A percentile compares a stretch with the other conserved stretches of the same genome.
These are phyloP conservation scores for Fusarium duplospermum DNA, from an alignment of 2,329 filamentous ascomycete species.

Conservation along the genomic window DNA sequence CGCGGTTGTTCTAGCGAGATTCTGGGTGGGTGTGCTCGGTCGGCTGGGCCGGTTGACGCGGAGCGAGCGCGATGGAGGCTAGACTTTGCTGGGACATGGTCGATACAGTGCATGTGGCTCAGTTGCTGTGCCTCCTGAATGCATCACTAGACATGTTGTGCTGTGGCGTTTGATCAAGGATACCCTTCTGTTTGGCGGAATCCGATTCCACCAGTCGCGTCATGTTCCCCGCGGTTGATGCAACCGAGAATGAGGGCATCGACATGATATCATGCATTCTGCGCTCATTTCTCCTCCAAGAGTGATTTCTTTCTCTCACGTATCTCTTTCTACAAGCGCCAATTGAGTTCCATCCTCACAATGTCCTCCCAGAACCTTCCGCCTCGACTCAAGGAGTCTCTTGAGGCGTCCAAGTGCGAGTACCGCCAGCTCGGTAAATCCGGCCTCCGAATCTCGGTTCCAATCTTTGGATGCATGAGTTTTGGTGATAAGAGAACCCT, in stretches of 20 bases:
- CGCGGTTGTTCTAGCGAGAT: background rate
- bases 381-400: conserved; percentile 18
- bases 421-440: conserved; percentile 31
- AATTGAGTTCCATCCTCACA: background rate
- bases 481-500: conserved; percentile 23
- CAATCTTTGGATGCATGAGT: conserved; percentile 30
- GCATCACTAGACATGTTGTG: background rate
- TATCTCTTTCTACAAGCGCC: background rate
- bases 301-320: background rate
- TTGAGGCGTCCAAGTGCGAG: conserved; percentile 29
- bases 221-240: background rate
- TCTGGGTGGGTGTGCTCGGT: background rate
- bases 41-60: background rate
- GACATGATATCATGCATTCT: background rate
- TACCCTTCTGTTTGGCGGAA: background rate
- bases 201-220: background rate
- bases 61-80: background rate
- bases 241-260: background rate
- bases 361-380: conserved; percentile 25
- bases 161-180: background rate
- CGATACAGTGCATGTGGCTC: background rate
- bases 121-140: background rate
- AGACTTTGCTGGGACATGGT: background rate
- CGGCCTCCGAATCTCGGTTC: conserved; percentile 16
- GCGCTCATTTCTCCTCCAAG: too few relatives aligned